Base-by-base conservation (phyloP, 139 green algal genomes). In the Chlorella vulgaris region DNA sequence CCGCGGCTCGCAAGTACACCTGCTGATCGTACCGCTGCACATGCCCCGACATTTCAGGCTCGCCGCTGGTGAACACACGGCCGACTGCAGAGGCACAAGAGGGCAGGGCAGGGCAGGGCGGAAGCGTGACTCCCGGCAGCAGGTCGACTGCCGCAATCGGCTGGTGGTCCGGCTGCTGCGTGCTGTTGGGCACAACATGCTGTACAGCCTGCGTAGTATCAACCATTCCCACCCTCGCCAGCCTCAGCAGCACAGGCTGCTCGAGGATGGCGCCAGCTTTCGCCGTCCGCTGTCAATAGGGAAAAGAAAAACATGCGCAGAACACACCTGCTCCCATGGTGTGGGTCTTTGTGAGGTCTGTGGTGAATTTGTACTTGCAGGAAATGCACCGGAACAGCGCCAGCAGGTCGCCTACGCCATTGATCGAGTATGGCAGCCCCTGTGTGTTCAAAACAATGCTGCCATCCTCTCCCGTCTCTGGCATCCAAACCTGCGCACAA, bases 351-450 rank as follows among this genome's bases (percentile, higher is more conserved):
- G 84, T 87, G 2, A 86, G 66, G 53, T 96, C 92, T 7, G 91
- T 94, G 61, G 74, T 80, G 61, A 97, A 97, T 68, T 91, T 89
- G 84, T 95, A 97, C 26, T 94, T 93, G 81, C 94, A 95, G 3
- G 87, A 94, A 15, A 96, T 91, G 80, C 94, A 97, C 39, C 94
- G 86, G 78, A 96, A 97, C 67, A 97, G 84, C 1, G 94, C 94
- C 29, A 96, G 84, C 60, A 97, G 82, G 82, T 96, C 94, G 7
- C 88, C 91, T 42, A 91, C 86, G 43, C 94, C 94, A 28, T 87
- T 86, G 22, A 96, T 86, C 1, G 88, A 85, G 75, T 94, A 97
- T 0, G 94, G 92, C n/a, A 95, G 81, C 36, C 93, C 93, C 91
- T 96, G 81, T 1, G 83, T 89, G 33, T 81, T 66, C 0, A 89